Percentiles rank a stretch among this genome's conserved stretches.
phyloP scores from a whole-genome alignment of 768 basidiomycete genomes.

The Tylopilus sp. region DNA sequence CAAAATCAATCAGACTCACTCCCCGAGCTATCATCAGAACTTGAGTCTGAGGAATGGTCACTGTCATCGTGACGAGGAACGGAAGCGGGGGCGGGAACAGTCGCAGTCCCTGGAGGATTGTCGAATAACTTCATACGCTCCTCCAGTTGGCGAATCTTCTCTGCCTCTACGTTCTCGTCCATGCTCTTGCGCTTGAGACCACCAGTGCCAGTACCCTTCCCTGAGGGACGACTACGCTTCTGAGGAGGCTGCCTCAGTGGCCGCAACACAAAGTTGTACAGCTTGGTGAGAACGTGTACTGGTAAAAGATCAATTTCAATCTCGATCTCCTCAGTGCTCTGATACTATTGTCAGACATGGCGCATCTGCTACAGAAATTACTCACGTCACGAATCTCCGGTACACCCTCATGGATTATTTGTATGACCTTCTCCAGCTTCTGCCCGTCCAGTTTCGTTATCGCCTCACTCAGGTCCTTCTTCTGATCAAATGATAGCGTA shows the following conservation, averaged over 20 bases:
- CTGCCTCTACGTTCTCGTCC: constrained; percentile 95
- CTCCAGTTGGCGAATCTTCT: constrained; percentile 91
- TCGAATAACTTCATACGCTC: constrained; percentile 85
- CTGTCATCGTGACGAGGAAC: constrained; percentile 45
- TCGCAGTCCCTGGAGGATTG: constrained; percentile 42
- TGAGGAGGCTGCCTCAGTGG: constrained; percentile 66
- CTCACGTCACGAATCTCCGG: constrained; percentile 92
- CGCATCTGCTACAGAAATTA: constrained; percentile 13
- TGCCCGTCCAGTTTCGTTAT: constrained; percentile 81
- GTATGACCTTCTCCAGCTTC: constrained; percentile 86
- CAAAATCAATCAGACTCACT: constrained; percentile 72
- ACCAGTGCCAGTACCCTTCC: constrained; percentile 84
- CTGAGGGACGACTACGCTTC: constrained; percentile 55
- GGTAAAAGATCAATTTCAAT: constrained; percentile 95
- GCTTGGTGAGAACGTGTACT: constrained; percentile 78
- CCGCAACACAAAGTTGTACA: constrained; percentile 93
- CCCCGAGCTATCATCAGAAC: constrained; percentile 77
- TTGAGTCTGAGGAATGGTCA: constrained; percentile 77
- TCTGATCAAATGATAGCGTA: constrained; percentile 90
- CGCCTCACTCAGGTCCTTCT: constrained; percentile 96
- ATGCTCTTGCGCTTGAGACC: constrained; percentile 92
- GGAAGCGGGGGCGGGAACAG: constrained; percentile 33
- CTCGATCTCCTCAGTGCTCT: constrained; percentile 98
- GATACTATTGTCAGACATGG: constrained; percentile 19
- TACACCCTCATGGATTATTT: constrained; percentile 92